Conservation (phyloP, 2,329 filamentous ascomycete genomes). For the Fonsecaea pugnacius region DNA sequence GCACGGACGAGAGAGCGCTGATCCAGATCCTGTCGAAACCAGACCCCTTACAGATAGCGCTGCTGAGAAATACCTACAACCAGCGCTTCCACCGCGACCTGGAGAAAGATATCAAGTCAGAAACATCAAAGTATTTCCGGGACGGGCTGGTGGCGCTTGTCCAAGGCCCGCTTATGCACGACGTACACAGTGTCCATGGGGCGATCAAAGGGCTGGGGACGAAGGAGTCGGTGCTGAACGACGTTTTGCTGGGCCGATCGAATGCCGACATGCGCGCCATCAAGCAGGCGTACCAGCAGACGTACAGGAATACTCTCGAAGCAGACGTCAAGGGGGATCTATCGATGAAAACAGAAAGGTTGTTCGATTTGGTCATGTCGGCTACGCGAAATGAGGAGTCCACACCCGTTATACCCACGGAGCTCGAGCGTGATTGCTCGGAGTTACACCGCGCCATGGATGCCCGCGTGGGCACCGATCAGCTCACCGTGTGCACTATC, state of each 20-base stretch:
- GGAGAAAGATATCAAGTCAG: conserved; percentile 74
- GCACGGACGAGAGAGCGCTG: conserved; percentile 80
- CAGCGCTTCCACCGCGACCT: conserved; percentile 69
- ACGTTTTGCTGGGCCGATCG: conserved; percentile 77
- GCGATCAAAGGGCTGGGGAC: conserved; percentile 81
- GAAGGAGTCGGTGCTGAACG: conserved; percentile 83
- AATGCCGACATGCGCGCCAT: conserved; percentile 90
- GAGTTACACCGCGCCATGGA: conserved; percentile 77
- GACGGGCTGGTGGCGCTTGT: conserved; percentile 74
- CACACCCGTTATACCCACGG: conserved; percentile 70
- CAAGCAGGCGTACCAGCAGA: conserved; percentile 74
- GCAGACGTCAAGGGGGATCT: conserved; percentile 76
- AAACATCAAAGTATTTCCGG: conserved; percentile 75
- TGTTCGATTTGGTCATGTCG: conserved; percentile 81
- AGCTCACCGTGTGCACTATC: conserved; percentile 77
- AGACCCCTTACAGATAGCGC: conserved; percentile 76
- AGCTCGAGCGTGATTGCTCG: conserved; percentile 75
- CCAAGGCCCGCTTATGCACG: conserved; percentile 77
- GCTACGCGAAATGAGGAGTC: conserved; percentile 78
- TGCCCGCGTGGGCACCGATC: conserved; percentile 70
- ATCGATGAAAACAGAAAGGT: conserved; percentile 80
- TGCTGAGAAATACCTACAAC: conserved; percentile 69
- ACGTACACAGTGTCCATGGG: conserved; percentile 71
- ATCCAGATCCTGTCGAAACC: conserved; percentile 72
- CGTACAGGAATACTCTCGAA: conserved; percentile 70